phyloP scores from a whole-genome alignment of 768 basidiomycete species.

The Amanita molliuscula region DNA sequence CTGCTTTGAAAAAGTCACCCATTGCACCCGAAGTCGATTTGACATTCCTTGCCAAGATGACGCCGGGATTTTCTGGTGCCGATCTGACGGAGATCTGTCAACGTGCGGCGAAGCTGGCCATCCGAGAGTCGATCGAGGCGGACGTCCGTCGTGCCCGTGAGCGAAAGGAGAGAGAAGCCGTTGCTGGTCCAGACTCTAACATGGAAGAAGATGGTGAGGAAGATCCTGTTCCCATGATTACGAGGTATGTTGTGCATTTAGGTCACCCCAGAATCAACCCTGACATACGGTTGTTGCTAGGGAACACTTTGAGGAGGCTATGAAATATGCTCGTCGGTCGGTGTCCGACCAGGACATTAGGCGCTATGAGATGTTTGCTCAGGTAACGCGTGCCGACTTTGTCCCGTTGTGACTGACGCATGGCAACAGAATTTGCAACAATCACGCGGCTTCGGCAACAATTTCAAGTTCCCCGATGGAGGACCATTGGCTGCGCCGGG shows the following conservation, averaged over 20 bases:
- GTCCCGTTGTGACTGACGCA: not conserved
- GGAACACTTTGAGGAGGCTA: constrained; percentile 97
- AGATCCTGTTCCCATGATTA: constrained; percentile 87
- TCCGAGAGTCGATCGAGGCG: constrained; percentile 88
- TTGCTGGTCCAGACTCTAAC: constrained; percentile 52
- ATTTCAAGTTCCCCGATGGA: constrained; percentile 97
- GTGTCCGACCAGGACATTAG: constrained; percentile 96
- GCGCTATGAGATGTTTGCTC: constrained; percentile 97
- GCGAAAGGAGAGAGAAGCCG: constrained; percentile 72
- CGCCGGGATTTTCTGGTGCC: constrained; percentile 98
- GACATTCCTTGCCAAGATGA: constrained; percentile 77
- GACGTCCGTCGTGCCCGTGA: constrained; percentile 78
- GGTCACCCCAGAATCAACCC: constrained; percentile 1
- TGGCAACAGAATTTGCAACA: constrained; percentile 69
- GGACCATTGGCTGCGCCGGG: constrained; percentile 22
- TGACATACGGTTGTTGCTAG: constrained; percentile 20
- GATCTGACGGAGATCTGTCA: constrained; percentile 99
- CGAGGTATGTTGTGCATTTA: constrained; percentile 34
- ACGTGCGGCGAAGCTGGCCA: constrained; percentile 93
- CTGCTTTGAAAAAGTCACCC: constrained; percentile 87
- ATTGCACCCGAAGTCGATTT: constrained; percentile 78
- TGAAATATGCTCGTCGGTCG: constrained; percentile 94
- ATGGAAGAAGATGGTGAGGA: constrained; percentile 67
- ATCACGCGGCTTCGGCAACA: constrained; percentile 85
- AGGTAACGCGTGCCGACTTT: constrained; percentile 38